Evolutionary conservation across 2,329 filamentous ascomycete genomes (phyloP), one percentile per base, ranked within the genome.

Genomic region (Akanthomyces lecanii): DNA sequence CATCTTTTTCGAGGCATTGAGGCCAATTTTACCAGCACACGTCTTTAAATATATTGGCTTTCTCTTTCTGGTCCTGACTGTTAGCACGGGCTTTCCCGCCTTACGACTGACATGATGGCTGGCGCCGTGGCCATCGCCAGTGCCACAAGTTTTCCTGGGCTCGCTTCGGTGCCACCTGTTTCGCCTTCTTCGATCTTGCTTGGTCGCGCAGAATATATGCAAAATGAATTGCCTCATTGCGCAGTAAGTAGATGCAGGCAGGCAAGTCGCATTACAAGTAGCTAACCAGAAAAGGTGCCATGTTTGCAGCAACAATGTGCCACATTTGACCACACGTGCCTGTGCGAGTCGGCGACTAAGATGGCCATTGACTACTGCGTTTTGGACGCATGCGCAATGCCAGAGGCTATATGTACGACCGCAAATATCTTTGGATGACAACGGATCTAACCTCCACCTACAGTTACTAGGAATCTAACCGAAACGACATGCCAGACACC

Each of bases 401-500:
- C 45, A 7, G 61, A 62, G 38, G 25, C 61, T 7, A 57, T 57
- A 52, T 62, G 61, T 62, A 62, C 5, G 48, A 30, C 1, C 2
- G 10, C 23, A 5, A 33, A 3, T 11, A n/a, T 30, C 23, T 1
- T 12, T 14, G 45, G 12, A 12, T 14, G n/a, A 21, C 21, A 21
- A 21, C 2, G 28, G 12, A 4, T 8, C 54, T 56, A 21, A 56
- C n/a, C 12, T 14, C 4, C 18, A 2, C 42, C 4, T 6, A 21
- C 23, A 64, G 63, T 50, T 11, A 53, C 51, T 2, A 54, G 63
- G 47, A 60, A 55, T 16, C 28, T 51, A 10, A 61, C 57, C 12
- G 63, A 61, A 30, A 40, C 44, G 23, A 33, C 44, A 28, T 64
- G 63, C 25, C 23, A 57, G 1, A 64, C 63, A 7, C 63, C 63